Evolutionary conservation across 2,329 filamentous ascomycete genomes (phyloP).

Genomic region (Xylariales sp.): DNA sequence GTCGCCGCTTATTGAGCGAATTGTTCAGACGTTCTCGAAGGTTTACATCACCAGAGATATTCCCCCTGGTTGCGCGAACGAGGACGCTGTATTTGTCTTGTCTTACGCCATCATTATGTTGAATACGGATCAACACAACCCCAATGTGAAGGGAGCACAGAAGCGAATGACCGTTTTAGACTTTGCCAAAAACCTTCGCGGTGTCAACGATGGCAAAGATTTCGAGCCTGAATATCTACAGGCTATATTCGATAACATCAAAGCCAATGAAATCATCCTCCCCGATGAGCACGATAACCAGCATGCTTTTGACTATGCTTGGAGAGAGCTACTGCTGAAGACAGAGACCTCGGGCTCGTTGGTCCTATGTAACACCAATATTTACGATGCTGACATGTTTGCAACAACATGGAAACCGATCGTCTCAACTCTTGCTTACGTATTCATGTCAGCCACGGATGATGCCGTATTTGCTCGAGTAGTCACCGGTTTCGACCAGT

Average conservation of each 20-base stretch:
- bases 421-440: slow-evolving; percentile 90
- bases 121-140: slow-evolving; percentile 96
- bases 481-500: slow-evolving; percentile 93
- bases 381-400: slow-evolving; percentile 98
- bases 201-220: slow-evolving; percentile 80
- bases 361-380: slow-evolving; percentile 80
- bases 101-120: slow-evolving; percentile 97
- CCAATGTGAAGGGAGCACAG: slow-evolving; percentile 71
- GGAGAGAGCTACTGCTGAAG: slow-evolving; percentile 90
- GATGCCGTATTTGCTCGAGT: slow-evolving; percentile 92
- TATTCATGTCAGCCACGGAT: slow-evolving; percentile 98
- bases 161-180: slow-evolving; percentile 82
- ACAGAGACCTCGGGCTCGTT: slow-evolving; percentile 71
- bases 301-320: slow-evolving; percentile 94
- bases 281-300: slow-evolving; percentile 97
- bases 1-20: slow-evolving; percentile 86
- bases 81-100: slow-evolving; percentile 84
- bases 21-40: slow-evolving; percentile 81
- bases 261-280: slow-evolving; percentile 88
- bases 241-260: slow-evolving; percentile 87
- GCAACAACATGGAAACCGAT: slow-evolving; percentile 93
- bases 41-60: slow-evolving; percentile 71
- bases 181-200: slow-evolving; percentile 85
- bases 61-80: slow-evolving; percentile 73
- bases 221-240: slow-evolving; percentile 81